Base-by-base conservation (phyloP, 345 rosid species). In the Salix viminalis region DNA sequence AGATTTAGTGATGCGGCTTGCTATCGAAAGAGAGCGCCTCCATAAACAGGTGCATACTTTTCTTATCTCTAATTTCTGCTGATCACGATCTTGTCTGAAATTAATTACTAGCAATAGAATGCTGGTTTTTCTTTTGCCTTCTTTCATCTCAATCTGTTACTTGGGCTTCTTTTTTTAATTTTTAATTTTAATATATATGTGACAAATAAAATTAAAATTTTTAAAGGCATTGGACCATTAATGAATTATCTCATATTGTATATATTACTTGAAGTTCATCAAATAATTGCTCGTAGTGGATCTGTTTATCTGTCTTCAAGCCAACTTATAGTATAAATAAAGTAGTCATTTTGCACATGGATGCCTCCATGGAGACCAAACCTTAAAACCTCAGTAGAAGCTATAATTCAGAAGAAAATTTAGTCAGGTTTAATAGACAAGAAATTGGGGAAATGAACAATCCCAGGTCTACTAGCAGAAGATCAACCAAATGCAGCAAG, bases 21-120 rank as follows among this genome's bases (percentile, higher is more conserved):
- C 92, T 65, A 54, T 86, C 26, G 98, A 93, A 87, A 89, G 98
- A 84, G 98, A 93, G 78, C 94, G 92, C 34, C 94, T 96, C 75
- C 89, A 86, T 79, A 90, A 86, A 83, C 94, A 93, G 99, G 99
- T 92, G 70, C 77, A 44, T 65, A 61, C 62, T 28, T 71, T 54
- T 72, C 41, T 26, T 30, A 13, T 67, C 21, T 4, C 19, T 44
- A 15, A 48, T 70, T 44, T 48, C 13, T 18, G 30, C 21, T 46
- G 58, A 32, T 77, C 34, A 62, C 34, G 16, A 54, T 79, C 44
- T 54, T 19, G 60, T n/a, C 24, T 54, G 60, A 24, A 42, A 60
- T 42, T 48, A 54, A 34, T 48, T 67, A 70, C 21, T 48, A 60
- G 18, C 48, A 12, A 24, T 37, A 28, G 26, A 26, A 68, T 74